Evolutionary conservation across 192 early-diverging fungal species (phyloP), one percentile per base, ranked within the genome.

Genomic region (Chytriomyces hyalinus): DNA sequence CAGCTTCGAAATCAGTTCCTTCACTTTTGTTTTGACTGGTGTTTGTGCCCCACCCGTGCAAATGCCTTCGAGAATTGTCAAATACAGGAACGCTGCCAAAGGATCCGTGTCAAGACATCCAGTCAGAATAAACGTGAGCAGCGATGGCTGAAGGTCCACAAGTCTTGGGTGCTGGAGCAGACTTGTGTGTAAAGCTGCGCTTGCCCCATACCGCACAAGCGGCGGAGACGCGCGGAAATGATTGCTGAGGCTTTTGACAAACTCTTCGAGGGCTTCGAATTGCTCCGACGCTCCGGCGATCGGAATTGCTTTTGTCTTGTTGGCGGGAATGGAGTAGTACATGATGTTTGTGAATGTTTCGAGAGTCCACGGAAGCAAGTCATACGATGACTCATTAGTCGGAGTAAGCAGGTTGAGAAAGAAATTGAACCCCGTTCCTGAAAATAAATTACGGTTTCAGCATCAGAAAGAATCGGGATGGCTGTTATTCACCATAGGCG

Each of bases 41-140:
- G n/a, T 62, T 20, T 11, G 9, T n/a, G 17, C 53, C 4, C n/a
- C 45, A 46, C 7, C 13, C 4, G 20, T n/a, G 63, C 69, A 81
- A 11, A 71, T 53, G 22, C 45, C 22, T 36, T 86, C 79, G 13
- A 87, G 71, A 80, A 87, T 87, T 3, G 82, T 76, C n/a, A 85
- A 24, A 67, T 90, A 89, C 50, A 90, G 77, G 50, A 82, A 87
- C 8, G 83, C 74, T 26, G 76, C 76, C n/a, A 84, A 72, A 63
- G 81, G 84, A 70, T 90, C 88, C 6, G 84, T 89, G 70, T 90
- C 88, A 48, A 89, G 43, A 4, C 80, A 79, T 6, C 88, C 88
- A 46, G 82, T 77, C 59, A 90, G 70, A 15, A 90, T 76, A 76
- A 70, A 79, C 10, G 79, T 61, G 49, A 78, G 78, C 6, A 90